phyloP scores from a whole-genome alignment of 805 yeast species.

The Blastobotrys robertii region DNA sequence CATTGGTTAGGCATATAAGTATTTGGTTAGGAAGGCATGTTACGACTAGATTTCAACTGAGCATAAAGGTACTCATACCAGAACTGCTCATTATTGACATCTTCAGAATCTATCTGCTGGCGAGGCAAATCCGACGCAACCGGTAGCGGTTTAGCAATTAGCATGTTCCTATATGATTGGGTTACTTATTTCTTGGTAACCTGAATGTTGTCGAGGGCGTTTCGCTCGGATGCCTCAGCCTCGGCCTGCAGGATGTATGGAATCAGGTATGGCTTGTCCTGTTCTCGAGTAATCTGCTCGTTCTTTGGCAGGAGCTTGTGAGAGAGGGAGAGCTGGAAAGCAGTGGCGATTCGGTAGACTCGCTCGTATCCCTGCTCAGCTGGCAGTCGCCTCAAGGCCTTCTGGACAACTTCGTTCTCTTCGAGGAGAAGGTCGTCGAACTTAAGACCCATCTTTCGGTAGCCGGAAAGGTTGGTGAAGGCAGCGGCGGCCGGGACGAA shows the following conservation, averaged over 20 bases:
- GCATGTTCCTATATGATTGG: conserved; percentile 2
- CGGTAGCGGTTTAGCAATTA: background rate
- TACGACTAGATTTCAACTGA: too few relatives aligned
- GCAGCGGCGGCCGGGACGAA: conserved; percentile 71
- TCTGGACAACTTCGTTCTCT: conserved; percentile 79
- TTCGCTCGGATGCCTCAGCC: conserved; percentile 81
- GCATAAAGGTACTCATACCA: too few relatives aligned
- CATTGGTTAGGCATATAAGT: background rate
- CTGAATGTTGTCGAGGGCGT: conserved; percentile 72
- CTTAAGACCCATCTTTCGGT: conserved; percentile 87
- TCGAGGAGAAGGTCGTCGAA: conserved; percentile 82
- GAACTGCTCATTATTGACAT: too few relatives aligned
- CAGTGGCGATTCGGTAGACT: conserved; percentile 83
- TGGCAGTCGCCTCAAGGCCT: conserved; percentile 82
- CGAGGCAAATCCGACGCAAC: too few relatives aligned
- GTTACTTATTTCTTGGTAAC: conserved; percentile 18
- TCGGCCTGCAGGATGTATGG: conserved; percentile 93
- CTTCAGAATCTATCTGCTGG: too few relatives aligned
- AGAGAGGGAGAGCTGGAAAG: conserved; percentile 77
- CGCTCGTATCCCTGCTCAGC: conserved; percentile 78
- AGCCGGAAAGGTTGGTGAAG: conserved; percentile 70
- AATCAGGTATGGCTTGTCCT: conserved; percentile 47
- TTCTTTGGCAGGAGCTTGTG: conserved; percentile 77
- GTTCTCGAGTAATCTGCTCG: conserved; percentile 69
- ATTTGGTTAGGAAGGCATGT: too few relatives aligned